Conservation (phyloP, 345 rosid species). For the Viola odorata region DNA sequence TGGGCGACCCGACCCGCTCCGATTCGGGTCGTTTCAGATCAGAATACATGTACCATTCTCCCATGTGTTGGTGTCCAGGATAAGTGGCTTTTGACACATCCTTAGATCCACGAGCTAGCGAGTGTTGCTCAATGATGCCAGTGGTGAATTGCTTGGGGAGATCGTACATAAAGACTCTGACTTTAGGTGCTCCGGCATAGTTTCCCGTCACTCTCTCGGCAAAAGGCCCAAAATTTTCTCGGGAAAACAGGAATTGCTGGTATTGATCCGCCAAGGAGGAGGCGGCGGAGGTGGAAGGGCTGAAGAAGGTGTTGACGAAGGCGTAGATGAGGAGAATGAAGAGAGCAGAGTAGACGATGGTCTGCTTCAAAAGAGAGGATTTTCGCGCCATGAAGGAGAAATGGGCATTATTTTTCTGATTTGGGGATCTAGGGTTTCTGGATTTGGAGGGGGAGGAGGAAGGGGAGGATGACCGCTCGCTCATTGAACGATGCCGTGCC, state of each 20-base stretch:
- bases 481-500: conserved; percentile 5
- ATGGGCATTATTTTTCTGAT: too few species aligned
- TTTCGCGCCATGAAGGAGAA: conserved; percentile 57
- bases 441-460: conserved; percentile 3
- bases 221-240: conserved; percentile 12
- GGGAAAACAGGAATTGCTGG: conserved; percentile 16
- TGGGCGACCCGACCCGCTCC: conserved; percentile 62
- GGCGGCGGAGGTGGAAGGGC: conserved; percentile 33
- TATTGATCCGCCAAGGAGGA: conserved; percentile 17
- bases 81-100: conserved; percentile 53
- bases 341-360: conserved; percentile 38
- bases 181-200: conserved; percentile 9
- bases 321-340: conserved; percentile 57
- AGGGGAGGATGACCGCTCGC: conserved; percentile 1
- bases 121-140: conserved; percentile 71
- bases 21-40: conserved; percentile 53
- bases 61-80: conserved; percentile 99
- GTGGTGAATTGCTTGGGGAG: conserved; percentile 72
- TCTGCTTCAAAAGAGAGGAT: conserved; percentile 60
- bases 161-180: conserved; percentile 71
- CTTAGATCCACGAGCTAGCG: conserved; percentile 61
- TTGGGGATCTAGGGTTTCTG: conserved; percentile 15
- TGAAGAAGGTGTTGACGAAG: conserved; percentile 55
- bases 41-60: conserved; percentile 82
- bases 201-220: neutral